phyloP scores from a whole-genome alignment of 2,329 filamentous ascomycete genomes.

The Pseudogymnoascus sp. region DNA sequence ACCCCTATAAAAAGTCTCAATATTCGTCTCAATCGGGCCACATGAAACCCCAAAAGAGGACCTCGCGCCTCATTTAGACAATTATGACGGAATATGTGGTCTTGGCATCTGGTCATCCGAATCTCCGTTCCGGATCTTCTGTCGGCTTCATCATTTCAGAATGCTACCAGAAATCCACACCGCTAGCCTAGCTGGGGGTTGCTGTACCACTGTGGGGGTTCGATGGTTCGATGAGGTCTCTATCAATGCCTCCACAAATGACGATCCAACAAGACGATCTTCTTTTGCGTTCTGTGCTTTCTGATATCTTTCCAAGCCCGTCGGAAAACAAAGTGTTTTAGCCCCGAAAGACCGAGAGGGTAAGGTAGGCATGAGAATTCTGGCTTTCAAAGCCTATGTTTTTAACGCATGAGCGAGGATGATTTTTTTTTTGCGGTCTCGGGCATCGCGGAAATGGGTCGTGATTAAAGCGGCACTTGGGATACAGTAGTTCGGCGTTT shows the following conservation, averaged over 20 bases:
- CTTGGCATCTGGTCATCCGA: slow-evolving; percentile 1
- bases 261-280: neutral
- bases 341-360: neutral
- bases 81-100: neutral
- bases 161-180: neutral
- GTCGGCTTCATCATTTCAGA: slow-evolving; percentile 1
- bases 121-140: slow-evolving; percentile 3
- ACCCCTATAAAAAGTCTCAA: slow-evolving; percentile 4
- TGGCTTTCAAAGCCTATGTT: neutral
- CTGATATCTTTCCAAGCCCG: neutral
- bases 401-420: neutral
- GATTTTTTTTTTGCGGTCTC: neutral
- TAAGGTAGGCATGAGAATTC: neutral
- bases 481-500: neutral
- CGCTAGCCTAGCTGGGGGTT: neutral
- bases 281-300: neutral
- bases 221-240: slow-evolving; percentile 2
- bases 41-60: slow-evolving; percentile 6
- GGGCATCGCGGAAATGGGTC: neutral
- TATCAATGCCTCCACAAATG: neutral
- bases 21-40: neutral
- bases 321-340: neutral
- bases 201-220: neutral
- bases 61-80: neutral
- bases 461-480: slow-evolving; percentile 3